These are phyloP conservation scores for Cicer yamashitae DNA, from an alignment of 306 rosid species.

Conservation along the genomic window DNA sequence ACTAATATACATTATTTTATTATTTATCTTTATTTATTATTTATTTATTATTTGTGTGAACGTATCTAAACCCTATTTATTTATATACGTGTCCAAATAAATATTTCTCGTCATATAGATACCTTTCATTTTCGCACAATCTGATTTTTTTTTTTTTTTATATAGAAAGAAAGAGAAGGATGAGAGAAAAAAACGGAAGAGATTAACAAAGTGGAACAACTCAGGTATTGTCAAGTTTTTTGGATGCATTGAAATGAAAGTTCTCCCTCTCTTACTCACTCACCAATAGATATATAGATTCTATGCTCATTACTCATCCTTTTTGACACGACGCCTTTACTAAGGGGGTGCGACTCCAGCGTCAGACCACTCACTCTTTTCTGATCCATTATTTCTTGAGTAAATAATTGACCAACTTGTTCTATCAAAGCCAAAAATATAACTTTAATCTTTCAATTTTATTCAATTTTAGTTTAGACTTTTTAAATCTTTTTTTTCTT, in stretches of 20 bases:
- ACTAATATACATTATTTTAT: no score
- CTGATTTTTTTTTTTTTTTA: background rate
- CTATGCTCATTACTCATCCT: background rate
- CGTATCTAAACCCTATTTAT: no score
- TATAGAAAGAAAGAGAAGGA: conserved; percentile 1
- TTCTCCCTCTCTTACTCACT: background rate
- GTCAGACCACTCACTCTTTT: conserved; percentile 29
- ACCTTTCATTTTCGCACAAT: conserved; percentile 6
- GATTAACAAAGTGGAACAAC: conserved; percentile 4
- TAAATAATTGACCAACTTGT: no score
- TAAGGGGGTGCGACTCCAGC: conserved; percentile 25
- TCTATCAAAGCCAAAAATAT: no score
- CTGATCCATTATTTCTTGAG: background rate
- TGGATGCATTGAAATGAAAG: conserved; percentile 32
- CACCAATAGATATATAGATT: background rate
- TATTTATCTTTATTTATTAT: no score
- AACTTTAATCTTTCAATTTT: no score
- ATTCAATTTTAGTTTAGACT: no score
- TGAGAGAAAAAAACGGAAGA: conserved; percentile 21
- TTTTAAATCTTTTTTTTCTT: no score
- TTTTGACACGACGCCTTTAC: conserved; percentile 22
- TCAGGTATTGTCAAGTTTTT: conserved; percentile 8
- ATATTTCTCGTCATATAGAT: no score
- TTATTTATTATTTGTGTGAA: no score
- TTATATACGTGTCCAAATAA: no score